These are phyloP conservation scores for Verticillium longisporum DNA, from an alignment of 2,329 filamentous ascomycete species.

Conservation along the genomic window DNA sequence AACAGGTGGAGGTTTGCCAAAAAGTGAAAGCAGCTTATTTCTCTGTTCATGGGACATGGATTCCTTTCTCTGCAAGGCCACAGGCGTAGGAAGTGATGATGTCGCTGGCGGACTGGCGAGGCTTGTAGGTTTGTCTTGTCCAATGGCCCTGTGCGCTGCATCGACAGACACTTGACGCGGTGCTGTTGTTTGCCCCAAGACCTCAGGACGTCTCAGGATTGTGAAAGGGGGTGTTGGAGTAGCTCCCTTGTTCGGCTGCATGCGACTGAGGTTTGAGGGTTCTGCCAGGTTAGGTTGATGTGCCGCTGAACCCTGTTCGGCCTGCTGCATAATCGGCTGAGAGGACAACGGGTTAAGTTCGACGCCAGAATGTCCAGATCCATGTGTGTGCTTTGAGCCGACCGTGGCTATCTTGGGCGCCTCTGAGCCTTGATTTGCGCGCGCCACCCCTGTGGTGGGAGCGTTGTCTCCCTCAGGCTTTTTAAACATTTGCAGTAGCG, in stretches of 20 bases:
- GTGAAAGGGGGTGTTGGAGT: background rate
- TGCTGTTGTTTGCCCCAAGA: background rate
- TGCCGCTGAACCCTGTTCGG: background rate
- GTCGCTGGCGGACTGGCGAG: slow-evolving; percentile 18
- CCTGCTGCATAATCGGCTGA: background rate
- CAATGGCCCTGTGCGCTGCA: background rate
- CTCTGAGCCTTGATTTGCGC: background rate
- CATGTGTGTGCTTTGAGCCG: background rate
- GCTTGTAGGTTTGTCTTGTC: slow-evolving; percentile 11
- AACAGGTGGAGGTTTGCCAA: slow-evolving; percentile 39
- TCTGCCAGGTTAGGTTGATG: background rate
- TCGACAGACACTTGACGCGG: background rate
- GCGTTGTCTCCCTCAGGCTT: slow-evolving; percentile 20
- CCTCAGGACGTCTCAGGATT: slow-evolving; percentile 3
- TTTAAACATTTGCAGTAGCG: slow-evolving; percentile 49
- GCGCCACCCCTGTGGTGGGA: background rate
- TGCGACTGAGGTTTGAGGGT: background rate
- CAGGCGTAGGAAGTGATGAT: slow-evolving; percentile 19
- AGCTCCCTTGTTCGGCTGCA: background rate
- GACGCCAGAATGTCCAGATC: background rate
- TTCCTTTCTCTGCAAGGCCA: slow-evolving; percentile 21
- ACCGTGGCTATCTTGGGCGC: background rate
- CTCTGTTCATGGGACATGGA: slow-evolving; percentile 33
- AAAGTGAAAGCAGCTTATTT: slow-evolving; percentile 52
- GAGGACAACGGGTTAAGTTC: background rate